Evolutionary conservation across 2,329 filamentous ascomycete species (phyloP).

Genomic region (Xylariaceae sp.): DNA sequence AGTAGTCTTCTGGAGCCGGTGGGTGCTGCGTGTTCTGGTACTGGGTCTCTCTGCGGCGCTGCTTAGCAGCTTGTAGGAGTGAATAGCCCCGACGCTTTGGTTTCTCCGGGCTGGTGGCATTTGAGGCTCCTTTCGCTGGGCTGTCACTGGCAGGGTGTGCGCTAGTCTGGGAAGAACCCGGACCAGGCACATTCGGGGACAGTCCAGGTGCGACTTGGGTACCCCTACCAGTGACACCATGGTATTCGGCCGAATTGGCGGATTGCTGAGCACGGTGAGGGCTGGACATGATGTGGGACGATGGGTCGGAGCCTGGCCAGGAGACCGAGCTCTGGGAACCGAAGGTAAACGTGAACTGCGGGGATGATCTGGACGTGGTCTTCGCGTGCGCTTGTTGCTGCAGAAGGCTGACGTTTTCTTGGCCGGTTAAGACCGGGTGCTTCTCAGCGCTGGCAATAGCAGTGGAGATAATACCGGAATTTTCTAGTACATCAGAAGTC

Average conservation of each 20-base stretch:
- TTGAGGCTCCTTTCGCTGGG: constrained; percentile 36
- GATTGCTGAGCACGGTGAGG: constrained; percentile 24
- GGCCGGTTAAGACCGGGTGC: constrained; percentile 56
- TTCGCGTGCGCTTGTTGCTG: constrained; percentile 62
- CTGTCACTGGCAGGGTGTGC: constrained; percentile 28
- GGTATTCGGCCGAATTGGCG: constrained; percentile 18
- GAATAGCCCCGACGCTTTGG: constrained; percentile 66
- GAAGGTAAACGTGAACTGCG: constrained; percentile 95
- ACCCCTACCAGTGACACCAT: constrained; percentile 13
- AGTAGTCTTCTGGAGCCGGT: constrained; percentile 66
- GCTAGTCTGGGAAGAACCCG: constrained; percentile 17
- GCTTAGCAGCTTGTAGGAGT: constrained; percentile 67
- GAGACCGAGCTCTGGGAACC: constrained; percentile 80
- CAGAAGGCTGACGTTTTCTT: constrained; percentile 74
- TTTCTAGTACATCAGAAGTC: constrained; percentile 39
- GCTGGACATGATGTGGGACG: constrained; percentile 31
- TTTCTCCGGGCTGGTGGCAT: constrained; percentile 45
- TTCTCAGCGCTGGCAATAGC: constrained; percentile 87
- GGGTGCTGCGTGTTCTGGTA: constrained; percentile 72
- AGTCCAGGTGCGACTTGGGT: constrained; percentile 19
- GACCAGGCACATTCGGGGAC: constrained; percentile 13
- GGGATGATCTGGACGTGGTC: constrained; percentile 59
- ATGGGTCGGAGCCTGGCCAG: constrained; percentile 57
- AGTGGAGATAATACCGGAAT: constrained; percentile 76
- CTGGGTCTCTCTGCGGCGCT: constrained; percentile 71